Conservation (phyloP, 306 rosid species). For the Cucurbita pepo region DNA sequence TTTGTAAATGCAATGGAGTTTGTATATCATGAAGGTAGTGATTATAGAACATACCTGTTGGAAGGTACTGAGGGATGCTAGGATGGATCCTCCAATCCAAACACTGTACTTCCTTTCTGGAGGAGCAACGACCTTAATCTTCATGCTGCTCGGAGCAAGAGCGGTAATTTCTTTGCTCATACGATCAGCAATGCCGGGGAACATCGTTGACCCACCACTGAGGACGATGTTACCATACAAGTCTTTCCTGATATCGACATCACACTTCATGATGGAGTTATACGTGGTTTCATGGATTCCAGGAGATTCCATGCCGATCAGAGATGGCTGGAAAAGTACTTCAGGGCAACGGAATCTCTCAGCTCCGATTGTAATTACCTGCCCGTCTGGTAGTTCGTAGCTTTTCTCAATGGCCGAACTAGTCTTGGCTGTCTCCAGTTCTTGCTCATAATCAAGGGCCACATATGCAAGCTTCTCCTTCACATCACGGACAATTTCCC, state of each 20-base stretch:
- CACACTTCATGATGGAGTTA: constrained; percentile 71
- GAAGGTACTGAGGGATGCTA: constrained; percentile 67
- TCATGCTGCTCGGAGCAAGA: constrained; percentile 77
- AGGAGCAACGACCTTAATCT: constrained; percentile 70
- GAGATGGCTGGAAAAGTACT: constrained; percentile 67
- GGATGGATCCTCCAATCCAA: constrained; percentile 72
- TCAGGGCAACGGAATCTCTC: constrained; percentile 77
- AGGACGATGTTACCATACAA: constrained; percentile 60
- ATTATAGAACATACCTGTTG: constrained; percentile 31
- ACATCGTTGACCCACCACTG: constrained; percentile 67
- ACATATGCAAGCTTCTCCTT: constrained; percentile 64
- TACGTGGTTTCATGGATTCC: constrained; percentile 65
- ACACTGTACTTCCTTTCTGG: constrained; percentile 71
- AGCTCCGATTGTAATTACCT: constrained; percentile 56
- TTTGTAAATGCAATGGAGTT: background rate
- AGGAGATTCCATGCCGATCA: constrained; percentile 60
- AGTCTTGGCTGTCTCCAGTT: constrained; percentile 49
- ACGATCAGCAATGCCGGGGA: constrained; percentile 62
- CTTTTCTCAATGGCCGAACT: constrained; percentile 59
- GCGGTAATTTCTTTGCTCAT: constrained; percentile 74
- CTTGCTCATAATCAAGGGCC: constrained; percentile 60
- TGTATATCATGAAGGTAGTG: background rate
- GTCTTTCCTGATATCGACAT: constrained; percentile 66
- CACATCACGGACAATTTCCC: constrained; percentile 73
- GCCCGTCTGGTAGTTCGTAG: constrained; percentile 63